These are phyloP conservation scores for Fusarium decemcellulare DNA, from an alignment of 2,329 filamentous ascomycete genomes.

Conservation along the genomic window DNA sequence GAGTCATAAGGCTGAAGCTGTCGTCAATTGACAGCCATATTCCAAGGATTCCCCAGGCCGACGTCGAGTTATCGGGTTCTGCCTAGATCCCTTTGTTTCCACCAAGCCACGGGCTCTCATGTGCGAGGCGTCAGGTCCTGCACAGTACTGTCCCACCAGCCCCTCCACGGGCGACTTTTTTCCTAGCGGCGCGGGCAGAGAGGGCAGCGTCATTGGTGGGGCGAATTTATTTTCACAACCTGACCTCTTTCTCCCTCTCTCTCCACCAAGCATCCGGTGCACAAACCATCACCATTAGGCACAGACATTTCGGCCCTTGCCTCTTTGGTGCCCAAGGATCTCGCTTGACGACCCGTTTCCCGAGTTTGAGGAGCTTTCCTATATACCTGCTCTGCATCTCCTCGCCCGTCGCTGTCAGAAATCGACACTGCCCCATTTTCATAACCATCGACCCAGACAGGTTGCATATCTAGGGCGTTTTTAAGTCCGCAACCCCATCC, in stretches of 20 bases:
- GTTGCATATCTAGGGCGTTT: slow-evolving; percentile 41
- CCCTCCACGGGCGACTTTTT: slow-evolving; percentile 43
- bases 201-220: slow-evolving; percentile 56
- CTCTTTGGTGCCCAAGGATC: slow-evolving; percentile 45
- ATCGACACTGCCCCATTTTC: slow-evolving; percentile 30
- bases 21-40: neutral
- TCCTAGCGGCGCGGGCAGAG: neutral
- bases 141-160: slow-evolving; percentile 33
- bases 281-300: slow-evolving; percentile 45
- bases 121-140: slow-evolving; percentile 2
- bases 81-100: slow-evolving; percentile 12
- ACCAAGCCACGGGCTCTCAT: neutral
- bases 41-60: neutral
- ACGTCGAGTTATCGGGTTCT: slow-evolving; percentile 14
- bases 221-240: slow-evolving; percentile 57
- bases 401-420: slow-evolving; percentile 6
- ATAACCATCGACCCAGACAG: slow-evolving; percentile 24
- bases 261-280: slow-evolving; percentile 45
- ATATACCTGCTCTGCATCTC: slow-evolving; percentile 16
- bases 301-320: slow-evolving; percentile 34
- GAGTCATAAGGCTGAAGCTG: slow-evolving; percentile 3
- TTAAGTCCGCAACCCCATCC: slow-evolving; percentile 43
- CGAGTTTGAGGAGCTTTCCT: slow-evolving; percentile 8
- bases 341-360: slow-evolving; percentile 13
- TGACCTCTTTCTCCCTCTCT: slow-evolving; percentile 36